These are phyloP conservation scores for Sugiyamaella mastotermitis DNA, from an alignment of 805 yeast genomes.

Conservation along the genomic window DNA sequence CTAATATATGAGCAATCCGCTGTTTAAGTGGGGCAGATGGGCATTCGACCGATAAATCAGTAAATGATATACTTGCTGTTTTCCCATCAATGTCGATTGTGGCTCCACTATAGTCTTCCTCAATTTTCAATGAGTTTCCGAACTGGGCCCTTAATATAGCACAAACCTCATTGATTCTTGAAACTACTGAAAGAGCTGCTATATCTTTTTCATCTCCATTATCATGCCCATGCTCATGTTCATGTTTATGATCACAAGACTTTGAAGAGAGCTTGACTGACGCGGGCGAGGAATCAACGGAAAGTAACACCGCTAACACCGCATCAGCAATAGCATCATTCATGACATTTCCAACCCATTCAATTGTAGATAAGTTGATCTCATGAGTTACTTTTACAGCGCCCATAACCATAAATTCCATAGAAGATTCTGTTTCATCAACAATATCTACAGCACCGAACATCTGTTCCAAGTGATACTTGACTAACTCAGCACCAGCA, in stretches of 20 bases:
- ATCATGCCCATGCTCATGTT: slow-evolving; percentile 9
- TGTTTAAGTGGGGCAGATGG: slow-evolving; percentile 69
- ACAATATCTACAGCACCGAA: slow-evolving; percentile 74
- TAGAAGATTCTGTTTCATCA: slow-evolving; percentile 39
- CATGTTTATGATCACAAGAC: slow-evolving; percentile 34
- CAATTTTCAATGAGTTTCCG: slow-evolving; percentile 58
- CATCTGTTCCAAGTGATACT: slow-evolving; percentile 93
- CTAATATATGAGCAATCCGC: slow-evolving; percentile 74
- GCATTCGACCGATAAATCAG: slow-evolving; percentile 63
- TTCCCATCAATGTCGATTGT: slow-evolving; percentile 65
- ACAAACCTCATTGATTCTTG: slow-evolving; percentile 43
- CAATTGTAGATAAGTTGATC: slow-evolving; percentile 52
- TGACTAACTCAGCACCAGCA: slow-evolving; percentile 73
- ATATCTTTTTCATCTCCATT: slow-evolving; percentile 22
- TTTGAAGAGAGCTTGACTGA: slow-evolving; percentile 78
- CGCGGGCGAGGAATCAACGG: slow-evolving; percentile 92
- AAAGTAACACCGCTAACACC: slow-evolving; percentile 79
- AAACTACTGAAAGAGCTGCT: slow-evolving; percentile 23
- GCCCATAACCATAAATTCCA: slow-evolving; percentile 52
- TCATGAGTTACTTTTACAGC: slow-evolving; percentile 47
- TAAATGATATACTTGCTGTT: slow-evolving; percentile 63
- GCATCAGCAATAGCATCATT: slow-evolving; percentile 95
- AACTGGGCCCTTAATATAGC: slow-evolving; percentile 75
- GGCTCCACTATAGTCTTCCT: slow-evolving; percentile 40
- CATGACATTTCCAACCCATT: slow-evolving; percentile 86